Evolutionary conservation across 306 rosid species (phyloP).

Genomic region (Corylus americana): DNA sequence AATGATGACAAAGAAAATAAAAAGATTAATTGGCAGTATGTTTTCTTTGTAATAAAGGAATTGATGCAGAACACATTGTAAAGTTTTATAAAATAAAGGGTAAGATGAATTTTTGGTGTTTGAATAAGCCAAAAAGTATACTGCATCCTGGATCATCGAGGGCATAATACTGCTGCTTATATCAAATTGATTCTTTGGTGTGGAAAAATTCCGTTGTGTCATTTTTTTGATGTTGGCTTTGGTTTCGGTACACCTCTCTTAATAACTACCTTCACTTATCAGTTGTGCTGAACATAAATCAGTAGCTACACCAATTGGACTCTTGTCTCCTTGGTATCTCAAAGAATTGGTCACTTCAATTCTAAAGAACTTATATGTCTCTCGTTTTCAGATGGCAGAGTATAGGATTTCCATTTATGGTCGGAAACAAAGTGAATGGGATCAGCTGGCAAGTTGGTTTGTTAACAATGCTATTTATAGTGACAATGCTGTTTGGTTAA

Average conservation of each 20-base stretch:
- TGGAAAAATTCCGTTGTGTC: neutral
- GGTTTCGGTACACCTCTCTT: neutral
- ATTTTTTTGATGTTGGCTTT: neutral
- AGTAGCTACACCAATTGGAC: neutral
- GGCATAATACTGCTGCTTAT: neutral
- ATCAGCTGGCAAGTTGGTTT: constrained; percentile 92
- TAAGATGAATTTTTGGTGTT: neutral
- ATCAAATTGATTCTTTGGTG: neutral
- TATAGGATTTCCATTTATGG: constrained; percentile 90
- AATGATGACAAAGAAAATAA: neutral
- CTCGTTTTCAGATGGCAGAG: constrained; percentile 79
- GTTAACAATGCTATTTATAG: constrained; percentile 76
- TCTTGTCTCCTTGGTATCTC: neutral
- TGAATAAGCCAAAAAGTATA: neutral
- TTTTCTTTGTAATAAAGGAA: neutral
- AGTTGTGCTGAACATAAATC: neutral
- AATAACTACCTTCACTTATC: neutral
- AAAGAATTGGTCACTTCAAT: neutral
- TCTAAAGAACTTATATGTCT: constrained; percentile 9
- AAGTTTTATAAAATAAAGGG: neutral
- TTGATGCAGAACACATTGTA: neutral
- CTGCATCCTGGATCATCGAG: neutral
- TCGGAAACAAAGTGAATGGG: constrained; percentile 94
- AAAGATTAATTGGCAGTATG: neutral
- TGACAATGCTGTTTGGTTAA: constrained; percentile 84